Evolutionary conservation across 1,284 basidiomycete genomes (phyloP).

Genomic region (Macrocystidia cucumis): DNA sequence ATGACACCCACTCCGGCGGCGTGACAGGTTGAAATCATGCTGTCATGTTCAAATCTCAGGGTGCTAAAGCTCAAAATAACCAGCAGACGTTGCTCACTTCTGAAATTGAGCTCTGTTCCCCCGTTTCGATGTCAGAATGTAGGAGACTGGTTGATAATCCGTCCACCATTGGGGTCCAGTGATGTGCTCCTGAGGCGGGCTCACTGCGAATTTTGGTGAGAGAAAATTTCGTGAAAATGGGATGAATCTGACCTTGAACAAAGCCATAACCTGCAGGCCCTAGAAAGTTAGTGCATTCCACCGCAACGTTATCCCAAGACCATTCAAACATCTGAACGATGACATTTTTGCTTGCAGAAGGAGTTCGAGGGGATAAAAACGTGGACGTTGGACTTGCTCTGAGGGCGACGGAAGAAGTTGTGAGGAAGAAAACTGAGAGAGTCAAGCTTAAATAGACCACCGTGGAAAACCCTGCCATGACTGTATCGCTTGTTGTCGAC

Average conservation of each 20-base stretch:
- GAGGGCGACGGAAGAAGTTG: slow-evolving; percentile 3
- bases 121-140: slow-evolving; percentile 51
- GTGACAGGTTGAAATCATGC: slow-evolving; percentile 54
- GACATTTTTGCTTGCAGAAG: slow-evolving; percentile 30
- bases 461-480: too few relatives aligned
- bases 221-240: slow-evolving; percentile 1
- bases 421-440: neutral
- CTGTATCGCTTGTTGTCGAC: too few relatives aligned
- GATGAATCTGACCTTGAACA: slow-evolving; percentile 44
- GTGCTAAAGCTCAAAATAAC: neutral
- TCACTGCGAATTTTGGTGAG: slow-evolving; percentile 36
- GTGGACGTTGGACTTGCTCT: slow-evolving; percentile 4
- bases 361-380: slow-evolving; percentile 14
- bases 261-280: slow-evolving; percentile 63
- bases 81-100: slow-evolving; percentile 16
- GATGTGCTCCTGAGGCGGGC: slow-evolving; percentile 40
- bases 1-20: slow-evolving; percentile 54
- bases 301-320: slow-evolving; percentile 50
- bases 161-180: slow-evolving; percentile 58
- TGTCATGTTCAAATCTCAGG: slow-evolving; percentile 13
- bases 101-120: slow-evolving; percentile 43
- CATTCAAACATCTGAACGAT: slow-evolving; percentile 57
- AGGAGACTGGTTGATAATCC: slow-evolving; percentile 63
- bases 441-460: too few relatives aligned
- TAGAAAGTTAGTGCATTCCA: slow-evolving; percentile 58